Evolutionary conservation across 495 filamentous ascomycete genomes (phyloP), one percentile per base, ranked within the genome.

Genomic region (Monascus purpureus): DNA sequence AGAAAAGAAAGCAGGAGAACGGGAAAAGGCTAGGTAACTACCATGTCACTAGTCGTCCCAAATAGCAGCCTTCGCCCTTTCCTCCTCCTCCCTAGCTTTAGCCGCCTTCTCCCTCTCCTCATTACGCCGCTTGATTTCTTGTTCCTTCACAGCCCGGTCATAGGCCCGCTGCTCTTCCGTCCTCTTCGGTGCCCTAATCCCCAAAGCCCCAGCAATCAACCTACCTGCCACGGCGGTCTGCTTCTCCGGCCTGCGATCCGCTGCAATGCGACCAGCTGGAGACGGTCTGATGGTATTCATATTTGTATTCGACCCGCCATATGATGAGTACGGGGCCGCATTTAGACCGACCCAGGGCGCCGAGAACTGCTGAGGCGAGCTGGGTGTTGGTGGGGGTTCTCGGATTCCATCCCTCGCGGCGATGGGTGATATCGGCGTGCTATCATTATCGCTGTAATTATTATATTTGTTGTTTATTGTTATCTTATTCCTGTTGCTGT

Each of bases 81-180:
- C 79, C 27, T 65, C 68, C 52, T 82, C 79, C 49, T 76, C 72
- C 50, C 68, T 68, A 31, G 66, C 70, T 50, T 61, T 66, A 39
- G 60, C 70, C 50, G 68, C 65, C 40, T 63, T 73, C 42, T 80
- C 78, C 42, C 67, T 72, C 53, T 84, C 83, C 39, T 65, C 65
- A 45, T 93, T 81, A 37, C 76, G 57, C 43, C 71, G 65, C 62
- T 75, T 84, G 35, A 72, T 72, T 65, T 94, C 87, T 60, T 84
- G 82, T 57, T 92, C 82, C 49, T 78, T 77, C 29, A 87, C 57
- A 8, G 82, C 77, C 32, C 67, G 66, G 47, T 97, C 90, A 51
- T 93, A 97, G 39, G 80, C 80, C 36, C 66, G 63, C 65, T 93
- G 77, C 58, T 95, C 88, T 46, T 93, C 84, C 8, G 81, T 95